Percentiles rank a stretch among this genome's conserved stretches.
phyloP scores from a whole-genome alignment of 352 stramenopile genomes.

The Phytophthora capsici region DNA sequence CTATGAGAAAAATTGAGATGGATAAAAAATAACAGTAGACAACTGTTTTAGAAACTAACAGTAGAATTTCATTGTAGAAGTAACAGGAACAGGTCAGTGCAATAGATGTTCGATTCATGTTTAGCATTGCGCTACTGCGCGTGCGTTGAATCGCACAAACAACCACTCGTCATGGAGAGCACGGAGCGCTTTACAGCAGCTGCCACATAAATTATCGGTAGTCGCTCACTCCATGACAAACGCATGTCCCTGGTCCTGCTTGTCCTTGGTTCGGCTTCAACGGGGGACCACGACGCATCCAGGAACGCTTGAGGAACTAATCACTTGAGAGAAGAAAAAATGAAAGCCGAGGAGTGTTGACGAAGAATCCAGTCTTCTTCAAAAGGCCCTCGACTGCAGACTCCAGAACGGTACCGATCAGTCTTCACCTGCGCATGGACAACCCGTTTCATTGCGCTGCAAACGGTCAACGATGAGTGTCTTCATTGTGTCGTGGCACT shows the following conservation, averaged over 20 bases:
- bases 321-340: slow-evolving; percentile 34
- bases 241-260: slow-evolving; percentile 8
- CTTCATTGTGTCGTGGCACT: slow-evolving; percentile 69
- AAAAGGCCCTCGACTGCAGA: background rate
- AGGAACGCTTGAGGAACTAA: slow-evolving; percentile 13
- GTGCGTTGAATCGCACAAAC: slow-evolving; percentile 14
- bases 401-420: slow-evolving; percentile 15
- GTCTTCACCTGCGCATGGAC: slow-evolving; percentile 28
- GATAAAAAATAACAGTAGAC: slow-evolving; percentile 6
- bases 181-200: slow-evolving; percentile 41
- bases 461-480: slow-evolving; percentile 62
- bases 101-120: slow-evolving; percentile 23
- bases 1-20: background rate
- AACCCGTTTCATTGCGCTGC: slow-evolving; percentile 34
- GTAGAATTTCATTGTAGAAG: background rate
- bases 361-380: background rate
- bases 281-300: slow-evolving; percentile 9
- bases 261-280: slow-evolving; percentile 19
- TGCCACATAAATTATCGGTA: slow-evolving; percentile 39
- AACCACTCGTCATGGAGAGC: slow-evolving; percentile 27
- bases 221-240: slow-evolving; percentile 29
- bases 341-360: slow-evolving; percentile 10
- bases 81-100: slow-evolving; percentile 14
- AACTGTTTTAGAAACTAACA: background rate
- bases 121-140: slow-evolving; percentile 8